A percentile compares a stretch with the other conserved stretches of the same genome.
Evolutionary conservation across 139 green algal genomes (phyloP).

Genomic region (Chlorella sp.): DNA sequence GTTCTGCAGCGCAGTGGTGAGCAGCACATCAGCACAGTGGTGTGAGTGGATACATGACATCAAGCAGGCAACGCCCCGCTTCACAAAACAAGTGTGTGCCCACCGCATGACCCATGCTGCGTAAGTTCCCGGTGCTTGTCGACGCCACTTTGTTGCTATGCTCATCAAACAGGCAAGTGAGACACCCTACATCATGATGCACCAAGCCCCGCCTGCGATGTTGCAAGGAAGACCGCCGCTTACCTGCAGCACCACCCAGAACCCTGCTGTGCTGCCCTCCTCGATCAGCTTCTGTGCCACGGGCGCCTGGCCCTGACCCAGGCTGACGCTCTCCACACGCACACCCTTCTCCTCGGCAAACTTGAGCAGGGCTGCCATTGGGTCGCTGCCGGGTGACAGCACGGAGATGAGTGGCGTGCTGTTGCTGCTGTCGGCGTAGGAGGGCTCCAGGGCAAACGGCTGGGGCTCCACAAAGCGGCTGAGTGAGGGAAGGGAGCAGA

Average conservation of each 20-base stretch:
- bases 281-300: constrained; percentile 57
- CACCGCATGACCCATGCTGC: too few species aligned
- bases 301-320: constrained; percentile 75
- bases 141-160: too few species aligned
- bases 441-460: constrained; percentile 68
- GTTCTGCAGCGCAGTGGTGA: constrained; percentile 52
- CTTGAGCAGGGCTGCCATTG: constrained; percentile 68
- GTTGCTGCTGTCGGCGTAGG: constrained; percentile 58
- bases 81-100: too few species aligned
- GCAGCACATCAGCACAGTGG: too few species aligned
- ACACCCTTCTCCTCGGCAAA: constrained; percentile 64
- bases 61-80: too few species aligned
- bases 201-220: too few species aligned
- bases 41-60: too few species aligned
- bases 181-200: too few species aligned
- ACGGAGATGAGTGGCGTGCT: constrained; percentile 70
- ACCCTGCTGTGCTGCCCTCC: constrained; percentile 51
- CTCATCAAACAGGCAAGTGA: too few species aligned
- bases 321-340: constrained; percentile 56
- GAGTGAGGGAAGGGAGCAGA: too few species aligned
- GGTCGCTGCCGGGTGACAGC: constrained; percentile 64
- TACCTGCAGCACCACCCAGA: constrained; percentile 78
- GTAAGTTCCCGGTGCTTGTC: too few species aligned
- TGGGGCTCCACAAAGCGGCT: constrained; percentile 71
- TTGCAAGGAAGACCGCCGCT: constrained; percentile 51